Evolutionary conservation across 2,329 filamentous ascomycete genomes (phyloP).

Genomic region (Hyphodiscus sp.): DNA sequence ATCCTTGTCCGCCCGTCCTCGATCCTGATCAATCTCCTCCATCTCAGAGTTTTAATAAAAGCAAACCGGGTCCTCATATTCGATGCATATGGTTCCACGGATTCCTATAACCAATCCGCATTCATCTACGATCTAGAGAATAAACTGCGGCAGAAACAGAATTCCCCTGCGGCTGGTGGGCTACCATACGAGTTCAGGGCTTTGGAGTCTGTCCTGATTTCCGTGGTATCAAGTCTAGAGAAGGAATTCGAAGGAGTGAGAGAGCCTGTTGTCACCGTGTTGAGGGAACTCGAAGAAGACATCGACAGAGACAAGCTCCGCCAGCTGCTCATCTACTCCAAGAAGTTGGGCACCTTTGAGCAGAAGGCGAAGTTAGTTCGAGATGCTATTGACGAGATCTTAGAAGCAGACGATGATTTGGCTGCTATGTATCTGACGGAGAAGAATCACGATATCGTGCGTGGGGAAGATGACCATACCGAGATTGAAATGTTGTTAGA

Average conservation of each 20-base stretch:
- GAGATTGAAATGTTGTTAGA: constrained; percentile 96
- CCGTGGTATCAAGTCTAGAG: constrained; percentile 85
- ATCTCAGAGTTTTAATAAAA: constrained; percentile 92
- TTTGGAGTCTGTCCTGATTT: constrained; percentile 89
- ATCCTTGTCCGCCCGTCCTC: constrained; percentile 90
- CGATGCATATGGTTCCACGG: constrained; percentile 89
- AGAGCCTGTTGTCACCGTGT: constrained; percentile 82
- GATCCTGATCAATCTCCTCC: constrained; percentile 92
- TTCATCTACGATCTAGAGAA: constrained; percentile 98
- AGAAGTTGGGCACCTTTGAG: constrained; percentile 93
- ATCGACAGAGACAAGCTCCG: constrained; percentile 93
- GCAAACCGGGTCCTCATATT: constrained; percentile 91
- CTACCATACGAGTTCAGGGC: constrained; percentile 95
- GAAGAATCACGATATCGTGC: constrained; percentile 65
- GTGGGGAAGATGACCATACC: constrained; percentile 81
- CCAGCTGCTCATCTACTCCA: constrained; percentile 85
- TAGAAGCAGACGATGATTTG: constrained; percentile 94
- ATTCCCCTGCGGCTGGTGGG: constrained; percentile 48
- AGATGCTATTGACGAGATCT: constrained; percentile 88
- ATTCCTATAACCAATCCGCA: constrained; percentile 89
- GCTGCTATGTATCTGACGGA: constrained; percentile 94
- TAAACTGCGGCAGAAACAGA: constrained; percentile 76
- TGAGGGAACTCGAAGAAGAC: constrained; percentile 89
- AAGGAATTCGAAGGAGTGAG: constrained; percentile 91
- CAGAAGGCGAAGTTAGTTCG: constrained; percentile 92